Conservation (phyloP, 108 stramenopile genomes). For the Discostella stelligeroides region DNA sequence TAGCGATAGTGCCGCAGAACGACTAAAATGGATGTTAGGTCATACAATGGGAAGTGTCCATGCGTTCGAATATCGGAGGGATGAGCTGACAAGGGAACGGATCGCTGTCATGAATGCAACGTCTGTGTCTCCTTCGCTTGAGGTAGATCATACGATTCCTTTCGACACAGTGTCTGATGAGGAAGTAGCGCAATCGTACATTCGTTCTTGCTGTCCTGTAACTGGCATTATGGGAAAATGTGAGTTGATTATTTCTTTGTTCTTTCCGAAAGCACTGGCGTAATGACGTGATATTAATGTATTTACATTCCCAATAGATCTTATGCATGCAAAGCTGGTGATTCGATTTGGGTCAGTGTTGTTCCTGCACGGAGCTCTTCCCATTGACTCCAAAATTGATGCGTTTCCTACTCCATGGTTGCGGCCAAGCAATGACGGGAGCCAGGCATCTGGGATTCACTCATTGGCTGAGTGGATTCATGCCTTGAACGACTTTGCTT, state of each 20-base stretch:
- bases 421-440: conserved; percentile 19
- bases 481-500: conserved; percentile 61
- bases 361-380: conserved; percentile 82
- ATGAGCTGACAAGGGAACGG: conserved; percentile 60
- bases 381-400: conserved; percentile 35
- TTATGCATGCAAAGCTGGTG: conserved; percentile 59
- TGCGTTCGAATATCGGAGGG: conserved; percentile 76
- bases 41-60: conserved; percentile 83
- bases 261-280: not conserved
- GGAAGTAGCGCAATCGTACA: conserved; percentile 77
- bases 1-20: conserved; percentile 49
- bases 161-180: conserved; percentile 45
- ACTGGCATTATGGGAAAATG: conserved; percentile 73
- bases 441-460: conserved; percentile 11
- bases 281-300: not conserved
- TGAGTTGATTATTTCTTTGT: not conserved
- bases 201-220: conserved; percentile 62
- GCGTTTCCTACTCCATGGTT: conserved; percentile 72
- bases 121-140: conserved; percentile 10
- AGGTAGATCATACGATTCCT: not conserved
- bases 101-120: conserved; percentile 19
- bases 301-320: conserved; percentile 19
- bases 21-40: conserved; percentile 75
- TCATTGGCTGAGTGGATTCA: conserved; percentile 64
- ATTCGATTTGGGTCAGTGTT: conserved; percentile 59